A percentile compares a stretch with the other conserved stretches of the same genome.
Conservation (phyloP, 305 asterid species). For the Fraxinus velutina region DNA sequence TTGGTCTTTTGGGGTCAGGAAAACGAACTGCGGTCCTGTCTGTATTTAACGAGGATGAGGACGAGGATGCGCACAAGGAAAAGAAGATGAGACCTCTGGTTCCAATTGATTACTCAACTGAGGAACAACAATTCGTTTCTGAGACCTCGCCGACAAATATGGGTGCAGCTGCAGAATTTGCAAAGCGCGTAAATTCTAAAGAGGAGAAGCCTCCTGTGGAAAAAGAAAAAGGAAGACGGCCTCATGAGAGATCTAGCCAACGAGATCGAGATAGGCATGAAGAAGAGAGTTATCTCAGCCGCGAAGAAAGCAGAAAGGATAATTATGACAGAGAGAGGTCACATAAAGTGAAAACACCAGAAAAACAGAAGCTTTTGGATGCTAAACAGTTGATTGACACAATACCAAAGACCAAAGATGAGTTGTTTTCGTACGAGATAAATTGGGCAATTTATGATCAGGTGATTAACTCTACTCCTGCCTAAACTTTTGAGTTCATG, state of each 20-base stretch:
- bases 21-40: conserved; percentile 91
- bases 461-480: conserved; percentile 44
- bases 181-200: conserved; percentile 57
- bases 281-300: conserved; percentile 46
- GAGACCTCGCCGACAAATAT: conserved; percentile 54
- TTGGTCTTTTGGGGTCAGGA: conserved; percentile 86
- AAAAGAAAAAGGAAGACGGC: conserved; percentile 62
- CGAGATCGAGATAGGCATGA: conserved; percentile 70
- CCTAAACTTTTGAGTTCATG: conserved; percentile 16
- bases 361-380: conserved; percentile 81
- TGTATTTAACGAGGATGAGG: conserved; percentile 84
- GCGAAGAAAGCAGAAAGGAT: conserved; percentile 64
- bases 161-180: conserved; percentile 66
- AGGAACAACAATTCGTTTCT: conserved; percentile 61
- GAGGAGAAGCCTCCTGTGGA: conserved; percentile 70
- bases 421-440: conserved; percentile 81
- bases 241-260: conserved; percentile 70
- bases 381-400: conserved; percentile 96
- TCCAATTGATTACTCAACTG: conserved; percentile 94
- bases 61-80: conserved; percentile 84
- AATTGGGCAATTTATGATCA: conserved; percentile 82
- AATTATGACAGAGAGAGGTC: conserved; percentile 52
- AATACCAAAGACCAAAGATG: conserved; percentile 96
- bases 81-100: conserved; percentile 98
- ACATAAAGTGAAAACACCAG: conserved; percentile 57